A percentile compares a stretch with the other conserved stretches of the same genome.
Conservation (phyloP, 2,329 filamentous ascomycete species). For the Alternaria conjuncta region DNA sequence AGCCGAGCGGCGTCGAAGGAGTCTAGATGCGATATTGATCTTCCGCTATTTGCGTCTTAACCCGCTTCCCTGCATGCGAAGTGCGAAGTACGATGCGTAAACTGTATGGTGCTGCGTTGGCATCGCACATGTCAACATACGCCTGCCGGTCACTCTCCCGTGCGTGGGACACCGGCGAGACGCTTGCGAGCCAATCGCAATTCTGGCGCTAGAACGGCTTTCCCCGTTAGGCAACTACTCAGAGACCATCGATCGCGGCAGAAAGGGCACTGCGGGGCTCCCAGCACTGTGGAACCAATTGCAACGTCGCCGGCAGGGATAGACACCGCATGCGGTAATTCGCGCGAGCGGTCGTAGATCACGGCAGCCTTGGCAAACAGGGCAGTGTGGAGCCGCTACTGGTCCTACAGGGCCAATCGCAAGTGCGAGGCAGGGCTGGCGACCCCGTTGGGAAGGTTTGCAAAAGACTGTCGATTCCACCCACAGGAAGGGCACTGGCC, state of each 20-base stretch:
- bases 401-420: neutral
- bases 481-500: neutral
- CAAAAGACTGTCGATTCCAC: neutral
- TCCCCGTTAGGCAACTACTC: neutral
- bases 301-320: neutral
- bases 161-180: neutral
- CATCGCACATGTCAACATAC: neutral
- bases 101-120: neutral
- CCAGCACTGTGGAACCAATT: neutral
- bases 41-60: neutral
- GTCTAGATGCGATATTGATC: neutral
- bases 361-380: neutral
- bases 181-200: neutral
- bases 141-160: neutral
- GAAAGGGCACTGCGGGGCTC: neutral
- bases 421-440: neutral
- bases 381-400: neutral
- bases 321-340: neutral
- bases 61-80: neutral
- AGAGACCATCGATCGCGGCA: neutral
- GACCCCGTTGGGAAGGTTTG: neutral
- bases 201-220: neutral
- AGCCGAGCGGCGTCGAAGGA: neutral
- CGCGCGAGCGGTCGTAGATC: neutral
- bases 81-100: neutral